These are phyloP conservation scores for Calonectria pseudoturangicola DNA, from an alignment of 2,329 filamentous ascomycete genomes.

Conservation along the genomic window DNA sequence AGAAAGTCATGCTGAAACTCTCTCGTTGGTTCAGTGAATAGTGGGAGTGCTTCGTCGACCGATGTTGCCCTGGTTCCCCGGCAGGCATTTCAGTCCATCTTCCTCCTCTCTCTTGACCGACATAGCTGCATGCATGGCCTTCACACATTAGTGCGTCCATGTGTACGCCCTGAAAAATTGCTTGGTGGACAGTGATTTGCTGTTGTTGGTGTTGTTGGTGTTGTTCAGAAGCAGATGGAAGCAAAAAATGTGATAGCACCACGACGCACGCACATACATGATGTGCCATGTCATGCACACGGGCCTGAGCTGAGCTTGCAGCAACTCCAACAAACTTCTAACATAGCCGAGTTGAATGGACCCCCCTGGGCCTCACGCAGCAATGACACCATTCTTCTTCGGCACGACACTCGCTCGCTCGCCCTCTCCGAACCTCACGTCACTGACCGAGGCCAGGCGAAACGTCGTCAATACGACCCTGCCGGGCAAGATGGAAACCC, in stretches of 20 bases:
- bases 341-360: constrained; percentile 31
- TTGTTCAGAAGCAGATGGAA: not conserved
- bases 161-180: constrained; percentile 11
- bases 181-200: constrained; percentile 4
- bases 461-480: constrained; percentile 26
- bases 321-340: constrained; percentile 24
- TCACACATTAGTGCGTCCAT: constrained; percentile 15
- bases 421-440: not conserved
- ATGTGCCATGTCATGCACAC: not conserved
- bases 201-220: not conserved
- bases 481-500: constrained; percentile 26
- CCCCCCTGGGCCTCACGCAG: constrained; percentile 9
- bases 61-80: constrained; percentile 2
- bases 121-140: constrained; percentile 13
- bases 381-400: constrained; percentile 14
- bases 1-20: constrained; percentile 20
- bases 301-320: not conserved
- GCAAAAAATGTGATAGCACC: constrained; percentile 14
- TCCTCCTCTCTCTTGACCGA: constrained; percentile 17
- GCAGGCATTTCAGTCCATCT: constrained; percentile 14
- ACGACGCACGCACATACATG: not conserved
- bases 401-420: constrained; percentile 4
- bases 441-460: constrained; percentile 27
- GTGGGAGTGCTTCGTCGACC: not conserved
- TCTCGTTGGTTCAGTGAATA: not conserved